Base-by-base conservation (phyloP, 306 rosid genomes). In the Geum urbanum region DNA sequence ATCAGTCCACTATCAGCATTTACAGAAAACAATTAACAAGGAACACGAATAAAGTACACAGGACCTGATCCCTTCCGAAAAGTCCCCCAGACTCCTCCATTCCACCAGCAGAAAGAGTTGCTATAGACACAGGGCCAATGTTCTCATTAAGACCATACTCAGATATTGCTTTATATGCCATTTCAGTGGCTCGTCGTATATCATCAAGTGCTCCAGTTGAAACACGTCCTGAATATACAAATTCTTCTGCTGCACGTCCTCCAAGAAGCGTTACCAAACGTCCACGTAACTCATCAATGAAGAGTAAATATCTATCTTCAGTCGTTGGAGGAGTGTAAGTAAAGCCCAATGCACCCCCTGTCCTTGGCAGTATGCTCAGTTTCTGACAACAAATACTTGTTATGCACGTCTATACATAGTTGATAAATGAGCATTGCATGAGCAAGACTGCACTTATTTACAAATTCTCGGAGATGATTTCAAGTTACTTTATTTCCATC, bases 201-300 rank as follows among this genome's bases (percentile, higher is more conserved):
- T 94, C 99, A 84, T 94, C 99, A 76, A 91, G 92, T 55, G 99
- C 96, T 46, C 99, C 97, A 3, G 99, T 94, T 63, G 99, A 94
- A 49, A 94, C 96, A 54, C 99, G 89, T 71, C 99, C 99, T 49
- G 95, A 84, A 80, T 91, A 94, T 59, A 86, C 89, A 66, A 94
- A 84, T 83, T 94, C 97, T 86, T 94, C 99, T 18, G 97, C 99
- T n/a, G 99, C 99, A 56, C 99, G 97, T 55, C 99, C 99, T 74
- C 97, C 99, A 56, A 94, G 92, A 80, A 94, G 92, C 40, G 97
- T 94, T 69, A 89, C 99, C 76, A 94, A 77, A 47, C 96, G 96
- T 66, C 99, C 99, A 54, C 82, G 97, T 83, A 94, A 79, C 82
- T 94, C 99, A 80, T 94, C 99, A 77, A 94, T 86, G 82, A 94